phyloP scores from a whole-genome alignment of 805 yeast species.

The Tetrapisispora phaffii region DNA sequence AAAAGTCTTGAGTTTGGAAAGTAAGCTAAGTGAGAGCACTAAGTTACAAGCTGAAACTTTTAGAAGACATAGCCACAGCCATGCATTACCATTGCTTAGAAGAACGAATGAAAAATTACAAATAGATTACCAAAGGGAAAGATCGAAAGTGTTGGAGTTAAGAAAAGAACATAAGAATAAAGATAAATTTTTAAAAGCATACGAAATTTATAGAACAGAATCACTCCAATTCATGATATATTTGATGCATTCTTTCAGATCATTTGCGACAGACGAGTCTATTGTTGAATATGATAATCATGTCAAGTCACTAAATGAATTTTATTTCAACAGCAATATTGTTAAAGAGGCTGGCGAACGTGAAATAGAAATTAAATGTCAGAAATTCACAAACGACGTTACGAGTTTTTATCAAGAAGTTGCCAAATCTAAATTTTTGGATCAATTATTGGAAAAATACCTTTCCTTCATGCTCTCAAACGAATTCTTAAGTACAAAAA shows the following conservation, averaged over 20 bases:
- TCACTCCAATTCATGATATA: constrained; percentile 25
- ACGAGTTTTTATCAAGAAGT: constrained; percentile 13
- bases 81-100: neutral
- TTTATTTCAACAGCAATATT: neutral
- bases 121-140: constrained; percentile 18
- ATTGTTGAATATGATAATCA: constrained; percentile 13
- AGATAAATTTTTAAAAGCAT: constrained; percentile 11
- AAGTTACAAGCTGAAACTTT: neutral
- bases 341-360: constrained; percentile 3
- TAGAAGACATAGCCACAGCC: neutral
- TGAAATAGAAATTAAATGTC: constrained; percentile 3
- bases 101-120: constrained; percentile 8
- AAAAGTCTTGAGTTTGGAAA: neutral
- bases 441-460: constrained; percentile 18
- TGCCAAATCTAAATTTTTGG: constrained; percentile 15
- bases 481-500: constrained; percentile 16
- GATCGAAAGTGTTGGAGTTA: constrained; percentile 19
- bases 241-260: constrained; percentile 18
- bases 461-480: constrained; percentile 16
- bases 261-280: constrained; percentile 13
- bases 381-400: constrained; percentile 1
- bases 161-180: constrained; percentile 12
- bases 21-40: neutral
- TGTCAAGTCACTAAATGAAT: constrained; percentile 10
- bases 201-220: constrained; percentile 16